Evolutionary conservation across 23 red algal genomes (phyloP), one percentile per base, ranked within the genome.

Genomic region (Porphyridium purpureum): DNA sequence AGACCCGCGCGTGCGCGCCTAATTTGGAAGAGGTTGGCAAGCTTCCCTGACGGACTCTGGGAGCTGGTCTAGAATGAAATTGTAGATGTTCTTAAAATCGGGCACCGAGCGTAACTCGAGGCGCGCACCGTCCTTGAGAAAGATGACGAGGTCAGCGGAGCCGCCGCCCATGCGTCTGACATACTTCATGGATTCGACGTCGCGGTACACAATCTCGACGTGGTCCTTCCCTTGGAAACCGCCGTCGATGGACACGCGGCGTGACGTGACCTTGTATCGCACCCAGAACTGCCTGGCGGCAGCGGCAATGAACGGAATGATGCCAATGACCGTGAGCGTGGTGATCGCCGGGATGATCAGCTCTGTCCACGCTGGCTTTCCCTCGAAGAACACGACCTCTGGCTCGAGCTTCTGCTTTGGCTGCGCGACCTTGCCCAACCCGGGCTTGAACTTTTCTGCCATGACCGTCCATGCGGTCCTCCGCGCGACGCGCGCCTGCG

Each of bases 281-380:
- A 98, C 90, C 90, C 90, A 98, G 4, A 63, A 62, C 30, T 76
- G 73, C 21, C 90, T 46, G 22, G 70, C 72, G 23, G 86, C 17
- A 9, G 77, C 81, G 46, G 73, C 79, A 28, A 72, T 27, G 55
- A 86, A 98, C 8, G 90, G 90, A 32, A 98, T 81, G 53, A 98
- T 80, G 5, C 90, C 90, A 32, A 98, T 69, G 42, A 98, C 81
- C 25, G 90, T 98, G 28, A 86, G 75, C 5, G 86, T 75, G 19
- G 90, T 80, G 1, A 98, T 1, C 14, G 74, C 69, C 20, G 90
- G 90, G 4, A 98, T 68, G 24, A 98, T 60, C 24, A 98, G 55
- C 60, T 98, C 90, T 20, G 57, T 62, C 59, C 52, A 70, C 35
- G 67, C 65, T 1, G 90, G 78, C 23, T 50, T 51, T 9, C 73